These are phyloP conservation scores for Lagerstroemia speciosa DNA, from an alignment of 345 rosid species.

Conservation along the genomic window DNA sequence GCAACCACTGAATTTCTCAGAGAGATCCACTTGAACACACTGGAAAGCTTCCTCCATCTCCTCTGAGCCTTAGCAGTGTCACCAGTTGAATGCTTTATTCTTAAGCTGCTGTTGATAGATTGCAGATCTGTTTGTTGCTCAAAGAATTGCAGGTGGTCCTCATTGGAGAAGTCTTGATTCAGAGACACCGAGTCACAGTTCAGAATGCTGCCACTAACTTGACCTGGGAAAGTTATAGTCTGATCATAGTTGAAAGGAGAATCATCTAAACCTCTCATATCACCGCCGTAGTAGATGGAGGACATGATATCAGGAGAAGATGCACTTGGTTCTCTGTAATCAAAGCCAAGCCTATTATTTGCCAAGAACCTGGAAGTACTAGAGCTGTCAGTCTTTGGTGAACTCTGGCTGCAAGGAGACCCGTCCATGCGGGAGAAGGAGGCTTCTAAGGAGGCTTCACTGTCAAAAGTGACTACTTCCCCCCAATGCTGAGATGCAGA, in stretches of 20 bases:
- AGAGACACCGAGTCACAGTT: conserved; percentile 47
- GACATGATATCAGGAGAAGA: conserved; percentile 57
- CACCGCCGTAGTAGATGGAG: conserved; percentile 39
- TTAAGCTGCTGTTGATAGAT: conserved; percentile 41
- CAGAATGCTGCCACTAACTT: conserved; percentile 30
- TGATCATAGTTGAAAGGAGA: conserved; percentile 43
- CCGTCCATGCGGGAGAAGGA: conserved; percentile 27
- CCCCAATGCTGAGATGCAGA: conserved; percentile 56
- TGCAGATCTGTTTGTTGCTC: conserved; percentile 58
- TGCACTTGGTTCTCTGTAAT: conserved; percentile 40
- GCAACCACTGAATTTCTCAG: conserved; percentile 32
- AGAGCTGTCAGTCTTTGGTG: conserved; percentile 31
- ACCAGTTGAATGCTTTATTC: conserved; percentile 25
- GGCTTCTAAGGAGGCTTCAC: conserved; percentile 41
- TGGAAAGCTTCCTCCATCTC: conserved; percentile 83
- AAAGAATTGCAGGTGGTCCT: conserved; percentile 52
- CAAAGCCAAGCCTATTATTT: conserved; percentile 45
- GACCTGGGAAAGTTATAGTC: conserved; percentile 31
- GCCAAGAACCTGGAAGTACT: conserved; percentile 23
- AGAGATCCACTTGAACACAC: conserved; percentile 73
- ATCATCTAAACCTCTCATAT: conserved; percentile 47
- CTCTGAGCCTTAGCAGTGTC: conserved; percentile 51
- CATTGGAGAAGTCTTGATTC: conserved; percentile 56
- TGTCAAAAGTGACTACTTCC: conserved; percentile 56
- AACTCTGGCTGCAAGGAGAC: conserved; percentile 24